Evolutionary conservation across 2,329 filamentous ascomycete species (phyloP).

Genomic region (Penicillium sp.): DNA sequence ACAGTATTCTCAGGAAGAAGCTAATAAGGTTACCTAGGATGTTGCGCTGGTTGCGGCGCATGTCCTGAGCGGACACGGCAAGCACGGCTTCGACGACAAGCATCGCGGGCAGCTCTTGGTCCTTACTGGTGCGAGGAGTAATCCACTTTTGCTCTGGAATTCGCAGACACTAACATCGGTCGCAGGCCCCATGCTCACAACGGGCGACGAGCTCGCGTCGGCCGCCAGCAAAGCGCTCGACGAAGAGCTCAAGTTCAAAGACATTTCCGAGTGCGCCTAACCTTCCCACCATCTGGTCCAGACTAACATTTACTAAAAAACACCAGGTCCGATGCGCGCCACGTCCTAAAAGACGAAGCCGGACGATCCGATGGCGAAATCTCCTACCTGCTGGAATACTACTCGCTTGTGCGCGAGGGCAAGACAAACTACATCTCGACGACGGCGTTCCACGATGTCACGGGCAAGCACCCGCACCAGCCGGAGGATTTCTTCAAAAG

Average conservation of each 20-base stretch:
- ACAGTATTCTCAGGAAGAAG: no score
- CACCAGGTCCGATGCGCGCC: slow-evolving; percentile 25
- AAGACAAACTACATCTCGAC: slow-evolving; percentile 62
- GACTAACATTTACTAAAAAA: no score
- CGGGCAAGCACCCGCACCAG: slow-evolving; percentile 52
- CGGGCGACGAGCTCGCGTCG: slow-evolving; percentile 53
- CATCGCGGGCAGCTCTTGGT: slow-evolving; percentile 60
- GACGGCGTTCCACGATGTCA: slow-evolving; percentile 56
- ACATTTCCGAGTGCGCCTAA: slow-evolving; percentile 50
- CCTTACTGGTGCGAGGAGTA: slow-evolving; percentile 46
- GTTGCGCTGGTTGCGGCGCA: slow-evolving; percentile 55
- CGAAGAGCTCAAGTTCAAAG: slow-evolving; percentile 50
- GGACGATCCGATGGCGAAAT: slow-evolving; percentile 47
- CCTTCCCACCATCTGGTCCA: no score
- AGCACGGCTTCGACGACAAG: slow-evolving; percentile 56
- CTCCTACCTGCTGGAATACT: slow-evolving; percentile 58
- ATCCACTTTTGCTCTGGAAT: no score
- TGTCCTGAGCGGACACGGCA: slow-evolving; percentile 54
- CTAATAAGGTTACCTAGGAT: slow-evolving; percentile 25
- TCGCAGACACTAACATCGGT: slow-evolving; percentile 25
- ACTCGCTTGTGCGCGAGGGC: slow-evolving; percentile 57
- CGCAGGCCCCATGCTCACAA: slow-evolving; percentile 54
- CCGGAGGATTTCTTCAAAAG: slow-evolving; percentile 56
- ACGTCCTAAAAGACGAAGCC: slow-evolving; percentile 45
- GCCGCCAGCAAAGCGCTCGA: slow-evolving; percentile 53